These are phyloP conservation scores for Lepraria neglecta DNA, from an alignment of 495 filamentous ascomycete genomes.

Conservation along the genomic window DNA sequence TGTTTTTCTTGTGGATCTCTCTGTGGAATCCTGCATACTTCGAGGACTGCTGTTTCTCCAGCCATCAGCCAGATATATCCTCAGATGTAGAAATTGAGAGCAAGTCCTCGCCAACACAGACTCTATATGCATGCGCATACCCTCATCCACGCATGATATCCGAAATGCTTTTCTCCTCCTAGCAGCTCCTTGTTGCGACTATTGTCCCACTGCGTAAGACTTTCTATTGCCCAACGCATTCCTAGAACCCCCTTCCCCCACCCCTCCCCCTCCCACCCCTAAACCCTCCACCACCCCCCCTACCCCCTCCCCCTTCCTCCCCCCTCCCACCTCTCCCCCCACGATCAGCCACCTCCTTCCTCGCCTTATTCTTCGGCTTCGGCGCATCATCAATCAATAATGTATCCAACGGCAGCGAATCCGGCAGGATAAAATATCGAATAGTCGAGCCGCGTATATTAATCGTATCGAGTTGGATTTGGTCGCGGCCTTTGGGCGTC, in stretches of 20 bases:
- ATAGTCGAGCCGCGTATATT: constrained; percentile 92
- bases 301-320: constrained; percentile 46
- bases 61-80: too few relatives aligned
- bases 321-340: constrained; percentile 54
- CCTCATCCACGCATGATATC: too few relatives aligned
- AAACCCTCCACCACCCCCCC: constrained; percentile 49
- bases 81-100: too few relatives aligned
- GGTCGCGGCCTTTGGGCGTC: constrained; percentile 79
- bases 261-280: constrained; percentile 57
- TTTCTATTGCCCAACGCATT: background rate
- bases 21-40: too few relatives aligned
- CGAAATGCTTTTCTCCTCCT: too few relatives aligned
- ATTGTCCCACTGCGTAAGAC: too few relatives aligned
- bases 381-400: constrained; percentile 91
- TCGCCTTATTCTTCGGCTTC: constrained; percentile 98
- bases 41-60: too few relatives aligned
- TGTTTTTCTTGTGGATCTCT: background rate
- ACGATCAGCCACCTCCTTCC: constrained; percentile 75
- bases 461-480: constrained; percentile 86
- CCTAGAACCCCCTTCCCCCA: constrained; percentile 57
- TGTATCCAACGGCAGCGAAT: constrained; percentile 88
- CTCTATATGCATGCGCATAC: too few relatives aligned
- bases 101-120: too few relatives aligned
- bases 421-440: constrained; percentile 88
- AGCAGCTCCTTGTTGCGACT: too few relatives aligned